phyloP scores from a whole-genome alignment of 306 rosid genomes.

The Alnus rubra region DNA sequence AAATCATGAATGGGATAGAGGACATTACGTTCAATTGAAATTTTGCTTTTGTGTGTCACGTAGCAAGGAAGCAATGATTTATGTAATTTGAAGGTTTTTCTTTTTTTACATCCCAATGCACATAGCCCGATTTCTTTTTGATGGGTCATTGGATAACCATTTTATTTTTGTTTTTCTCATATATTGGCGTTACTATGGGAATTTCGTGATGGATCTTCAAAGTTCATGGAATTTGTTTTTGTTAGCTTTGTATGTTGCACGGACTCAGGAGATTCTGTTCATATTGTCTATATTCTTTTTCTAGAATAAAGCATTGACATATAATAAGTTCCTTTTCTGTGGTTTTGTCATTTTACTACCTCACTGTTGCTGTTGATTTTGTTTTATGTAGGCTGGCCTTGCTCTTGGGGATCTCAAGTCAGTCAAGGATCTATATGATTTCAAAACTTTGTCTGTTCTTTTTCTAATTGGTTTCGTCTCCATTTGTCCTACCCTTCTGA shows the following conservation, averaged over 20 bases:
- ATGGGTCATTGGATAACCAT: no score
- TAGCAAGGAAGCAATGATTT: neutral
- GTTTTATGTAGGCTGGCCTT: constrained; percentile 77
- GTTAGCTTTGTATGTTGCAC: neutral
- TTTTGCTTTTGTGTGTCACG: neutral
- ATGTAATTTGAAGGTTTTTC: neutral
- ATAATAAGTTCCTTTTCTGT: constrained; percentile 4
- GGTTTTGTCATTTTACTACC: constrained; percentile 5
- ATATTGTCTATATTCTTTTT: neutral
- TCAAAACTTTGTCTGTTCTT: constrained; percentile 79
- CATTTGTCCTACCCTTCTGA: constrained; percentile 70
- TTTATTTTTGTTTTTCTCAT: neutral
- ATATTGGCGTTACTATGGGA: neutral
- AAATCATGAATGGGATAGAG: neutral
- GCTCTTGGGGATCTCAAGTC: constrained; percentile 98
- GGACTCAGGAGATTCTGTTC: neutral
- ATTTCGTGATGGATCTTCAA: neutral
- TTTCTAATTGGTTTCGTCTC: constrained; percentile 85
- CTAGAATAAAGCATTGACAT: neutral
- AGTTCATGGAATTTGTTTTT: neutral
- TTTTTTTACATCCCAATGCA: neutral
- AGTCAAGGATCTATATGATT: constrained; percentile 89
- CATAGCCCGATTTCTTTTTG: neutral
- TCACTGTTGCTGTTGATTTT: constrained; percentile 25
- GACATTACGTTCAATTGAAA: neutral